Base-by-base conservation (phyloP, 345 rosid species). In the Eutrema heterophyllum region DNA sequence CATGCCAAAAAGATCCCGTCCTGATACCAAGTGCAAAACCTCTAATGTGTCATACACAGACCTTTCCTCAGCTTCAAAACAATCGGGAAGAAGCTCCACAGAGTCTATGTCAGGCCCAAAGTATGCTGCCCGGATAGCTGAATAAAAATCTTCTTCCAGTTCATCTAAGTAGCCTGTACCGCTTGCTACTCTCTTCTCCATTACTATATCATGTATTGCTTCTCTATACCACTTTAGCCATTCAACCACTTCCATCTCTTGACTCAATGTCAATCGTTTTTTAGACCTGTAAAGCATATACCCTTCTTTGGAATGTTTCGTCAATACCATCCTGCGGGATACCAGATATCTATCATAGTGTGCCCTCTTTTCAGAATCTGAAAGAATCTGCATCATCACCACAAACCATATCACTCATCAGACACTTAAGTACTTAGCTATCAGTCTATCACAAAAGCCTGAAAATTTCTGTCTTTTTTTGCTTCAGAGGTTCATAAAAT, bases 31-130 rank as follows among this genome's bases (percentile, higher is more conserved):
- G 56, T 89, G 98, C 71, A 94, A 82, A 49, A 94, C 89, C 72
- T 94, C 97, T 4, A 81, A 81, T 53, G 86, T 89, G 33, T 87
- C 91, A 72, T 44, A 82, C 46, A 83, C 84, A 80, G 98, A 94
- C 74, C 98, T 89, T 73, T 91, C 98, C 87, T 94, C 97, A 4
- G 97, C 98, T 86, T 94, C 97, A 72, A 94, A 94, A 67, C 90
- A 78, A 69, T 87, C 89, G 2, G 98, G 98, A 77, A 94, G 96
- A 79, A 86, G 84, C 73, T 91, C 90, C 80, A 85, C 69, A 27
- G 90, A 91, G 43, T 89, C 96, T n/a, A 91, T 81, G 9, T 59
- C 78, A 75, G 97, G 98, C 14, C 98, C 98, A 46, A 88, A 91
- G 66, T 85, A 94, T 21, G 97, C 97, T 0, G 86, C 76, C 36